Evolutionary conservation across 1,139 yeast species (phyloP).

Genomic region (Pichia sp.): DNA sequence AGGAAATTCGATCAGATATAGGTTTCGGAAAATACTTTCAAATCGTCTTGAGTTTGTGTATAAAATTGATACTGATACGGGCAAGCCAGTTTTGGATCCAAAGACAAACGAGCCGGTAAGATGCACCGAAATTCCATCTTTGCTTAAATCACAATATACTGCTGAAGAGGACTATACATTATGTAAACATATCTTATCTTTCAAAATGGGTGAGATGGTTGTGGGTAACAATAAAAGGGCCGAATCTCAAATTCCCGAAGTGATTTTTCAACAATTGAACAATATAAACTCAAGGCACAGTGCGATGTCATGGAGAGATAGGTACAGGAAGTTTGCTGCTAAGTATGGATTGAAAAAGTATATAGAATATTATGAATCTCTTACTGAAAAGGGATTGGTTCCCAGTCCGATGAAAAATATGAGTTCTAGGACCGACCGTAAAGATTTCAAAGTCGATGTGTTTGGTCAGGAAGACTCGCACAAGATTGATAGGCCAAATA

Average conservation of each 20-base stretch:
- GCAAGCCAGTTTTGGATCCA: conserved; percentile 41
- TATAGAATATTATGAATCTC: conserved; percentile 44
- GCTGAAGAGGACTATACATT: conserved; percentile 60
- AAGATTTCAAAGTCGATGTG: conserved; percentile 11
- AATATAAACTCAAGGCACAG: conserved; percentile 43
- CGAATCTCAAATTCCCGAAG: conserved; percentile 29
- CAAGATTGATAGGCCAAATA: not conserved
- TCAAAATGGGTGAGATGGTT: conserved; percentile 13
- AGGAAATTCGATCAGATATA: conserved; percentile 63
- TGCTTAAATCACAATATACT: conserved; percentile 54
- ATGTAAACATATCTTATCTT: conserved; percentile 32
- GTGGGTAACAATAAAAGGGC: conserved; percentile 19
- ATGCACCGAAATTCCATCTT: conserved; percentile 39
- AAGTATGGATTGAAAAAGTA: conserved; percentile 54
- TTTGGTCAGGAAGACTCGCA: conserved; percentile 6
- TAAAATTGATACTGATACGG: conserved; percentile 44
- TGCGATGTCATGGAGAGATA: conserved; percentile 68
- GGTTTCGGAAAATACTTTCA: conserved; percentile 53
- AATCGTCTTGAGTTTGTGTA: conserved; percentile 49
- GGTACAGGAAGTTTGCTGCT: conserved; percentile 60
- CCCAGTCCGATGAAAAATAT: conserved; percentile 52
- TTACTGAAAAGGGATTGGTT: conserved; percentile 27
- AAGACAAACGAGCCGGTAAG: conserved; percentile 33
- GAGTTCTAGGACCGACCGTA: conserved; percentile 24
- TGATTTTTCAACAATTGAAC: conserved; percentile 38